Evolutionary conservation across 1,284 basidiomycete genomes (phyloP).

Genomic region (Trametes hirsuta): DNA sequence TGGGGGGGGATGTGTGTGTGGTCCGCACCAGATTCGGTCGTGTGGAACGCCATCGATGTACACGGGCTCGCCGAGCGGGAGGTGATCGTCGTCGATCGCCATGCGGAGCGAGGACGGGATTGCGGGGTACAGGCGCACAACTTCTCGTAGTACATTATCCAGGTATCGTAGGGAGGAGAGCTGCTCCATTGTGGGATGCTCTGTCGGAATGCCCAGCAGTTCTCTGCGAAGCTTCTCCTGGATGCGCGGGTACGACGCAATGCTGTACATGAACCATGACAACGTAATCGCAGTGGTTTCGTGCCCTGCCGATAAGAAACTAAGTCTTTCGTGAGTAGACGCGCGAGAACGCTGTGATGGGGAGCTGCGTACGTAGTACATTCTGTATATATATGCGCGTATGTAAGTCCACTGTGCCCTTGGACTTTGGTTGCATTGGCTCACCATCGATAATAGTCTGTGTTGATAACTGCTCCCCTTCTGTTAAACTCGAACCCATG

Average conservation of each 20-base stretch:
- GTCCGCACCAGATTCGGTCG: slow-evolving; percentile 30
- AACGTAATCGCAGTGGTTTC: slow-evolving; percentile 58
- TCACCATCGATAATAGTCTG: slow-evolving; percentile 58
- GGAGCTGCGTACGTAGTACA: slow-evolving; percentile 35
- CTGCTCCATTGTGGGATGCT: slow-evolving; percentile 54
- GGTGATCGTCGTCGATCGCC: slow-evolving; percentile 50
- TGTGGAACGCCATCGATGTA: slow-evolving; percentile 31
- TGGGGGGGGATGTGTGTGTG: not conserved
- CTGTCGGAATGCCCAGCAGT: slow-evolving; percentile 43
- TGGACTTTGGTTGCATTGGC: not conserved
- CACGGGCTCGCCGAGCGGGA: slow-evolving; percentile 35
- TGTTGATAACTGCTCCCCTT: slow-evolving; percentile 50
- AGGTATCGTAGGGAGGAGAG: slow-evolving; percentile 61
- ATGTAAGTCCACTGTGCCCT: too few species aligned
- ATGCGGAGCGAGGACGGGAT: slow-evolving; percentile 59
- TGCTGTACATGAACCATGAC: slow-evolving; percentile 65
- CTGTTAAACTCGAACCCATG: slow-evolving; percentile 44
- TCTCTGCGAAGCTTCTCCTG: slow-evolving; percentile 76
- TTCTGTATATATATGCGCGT: not conserved
- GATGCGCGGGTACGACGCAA: slow-evolving; percentile 54
- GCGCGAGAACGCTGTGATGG: slow-evolving; percentile 35
- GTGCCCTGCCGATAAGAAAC: slow-evolving; percentile 69
- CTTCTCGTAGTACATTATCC: slow-evolving; percentile 71
- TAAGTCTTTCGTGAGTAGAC: not conserved
- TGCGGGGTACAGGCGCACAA: slow-evolving; percentile 66